Evolutionary conservation across 1,139 yeast genomes (phyloP), one percentile per base, ranked within the genome.

Genomic region (Suhomyces coccinellae): DNA sequence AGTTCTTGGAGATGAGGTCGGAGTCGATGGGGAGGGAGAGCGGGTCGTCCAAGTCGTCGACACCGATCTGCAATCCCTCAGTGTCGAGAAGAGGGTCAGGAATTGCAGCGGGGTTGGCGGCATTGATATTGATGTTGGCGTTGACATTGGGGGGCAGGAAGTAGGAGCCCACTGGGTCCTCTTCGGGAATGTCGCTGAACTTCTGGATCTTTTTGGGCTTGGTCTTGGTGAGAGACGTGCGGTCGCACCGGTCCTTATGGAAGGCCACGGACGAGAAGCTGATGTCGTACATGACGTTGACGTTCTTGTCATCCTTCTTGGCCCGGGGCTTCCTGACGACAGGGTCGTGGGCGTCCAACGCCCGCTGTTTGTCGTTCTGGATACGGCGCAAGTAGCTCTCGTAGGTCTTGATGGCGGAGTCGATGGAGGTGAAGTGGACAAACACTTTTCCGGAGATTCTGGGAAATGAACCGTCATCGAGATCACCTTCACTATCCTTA

Each of bases 381-480:
- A 68, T 58, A 31, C 62, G 54, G 43, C 62, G 61, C 30, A 54
- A 52, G 46, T 61, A 63, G 48, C 52, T 56, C 52, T 74, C 79
- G 47, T 63, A 71, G 31, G 69, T 54, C 45, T 63, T 67, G 28
- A 74, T 70, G 16, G 75, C 70, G 4, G 73, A 53, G 48, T 73
- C 78, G 17, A 74, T 71, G 2, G 75, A 66, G 13, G 69, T 66
- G 47, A 67, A 74, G 52, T 73, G 78, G 12, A 69, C 58, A 26
- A 57, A 40, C 6, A 55, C 57, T 38, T 50, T 52, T 3, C 46
- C 62, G 33, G 38, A 31, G 17, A 42, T 17, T 36, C 24, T 20
- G 24, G 24, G 8, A 20, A 6, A 20, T 2, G 24, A 2, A 6
- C n/a, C n/a, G n/a, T n/a, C n/a, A n/a, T n/a, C n/a, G n/a, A n/a